phyloP scores from a whole-genome alignment of 2,329 filamentous ascomycete species.

The Claviceps humidiphila region DNA sequence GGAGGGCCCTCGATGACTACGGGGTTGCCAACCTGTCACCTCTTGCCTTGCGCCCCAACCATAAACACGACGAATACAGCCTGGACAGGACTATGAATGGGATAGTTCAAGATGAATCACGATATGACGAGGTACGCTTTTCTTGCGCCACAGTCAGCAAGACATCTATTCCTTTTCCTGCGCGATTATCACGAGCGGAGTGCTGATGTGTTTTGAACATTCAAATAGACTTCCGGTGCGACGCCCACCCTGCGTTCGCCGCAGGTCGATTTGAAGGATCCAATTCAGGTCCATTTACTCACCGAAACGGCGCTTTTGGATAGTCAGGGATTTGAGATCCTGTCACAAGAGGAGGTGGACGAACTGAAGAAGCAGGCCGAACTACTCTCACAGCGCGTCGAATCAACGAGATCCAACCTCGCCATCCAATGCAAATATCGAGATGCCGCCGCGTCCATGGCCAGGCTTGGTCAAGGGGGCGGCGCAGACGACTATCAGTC shows the following conservation, averaged over 20 bases:
- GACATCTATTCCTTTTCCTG: not conserved
- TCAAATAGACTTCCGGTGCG: not conserved
- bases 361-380: conserved; percentile 77
- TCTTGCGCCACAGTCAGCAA: not conserved
- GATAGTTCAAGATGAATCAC: conserved; percentile 27
- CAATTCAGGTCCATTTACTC: conserved; percentile 77
- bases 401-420: conserved; percentile 69
- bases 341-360: conserved; percentile 87
- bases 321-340: conserved; percentile 69
- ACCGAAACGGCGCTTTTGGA: conserved; percentile 89
- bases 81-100: conserved; percentile 24
- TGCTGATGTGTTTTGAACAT: not conserved
- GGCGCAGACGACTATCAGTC: conserved; percentile 34
- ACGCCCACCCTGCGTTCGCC: conserved; percentile 22
- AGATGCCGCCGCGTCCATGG: conserved; percentile 81
- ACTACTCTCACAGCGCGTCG: conserved; percentile 60
- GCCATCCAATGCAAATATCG: conserved; percentile 86
- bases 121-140: conserved; percentile 43
- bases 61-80: conserved; percentile 47
- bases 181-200: not conserved
- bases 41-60: conserved; percentile 25
- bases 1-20: conserved; percentile 23
- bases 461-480: conserved; percentile 42
- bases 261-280: conserved; percentile 51
- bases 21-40: conserved; percentile 18